Conservation (phyloP, 768 basidiomycete genomes). For the Kwoniella newhampshirensis region DNA sequence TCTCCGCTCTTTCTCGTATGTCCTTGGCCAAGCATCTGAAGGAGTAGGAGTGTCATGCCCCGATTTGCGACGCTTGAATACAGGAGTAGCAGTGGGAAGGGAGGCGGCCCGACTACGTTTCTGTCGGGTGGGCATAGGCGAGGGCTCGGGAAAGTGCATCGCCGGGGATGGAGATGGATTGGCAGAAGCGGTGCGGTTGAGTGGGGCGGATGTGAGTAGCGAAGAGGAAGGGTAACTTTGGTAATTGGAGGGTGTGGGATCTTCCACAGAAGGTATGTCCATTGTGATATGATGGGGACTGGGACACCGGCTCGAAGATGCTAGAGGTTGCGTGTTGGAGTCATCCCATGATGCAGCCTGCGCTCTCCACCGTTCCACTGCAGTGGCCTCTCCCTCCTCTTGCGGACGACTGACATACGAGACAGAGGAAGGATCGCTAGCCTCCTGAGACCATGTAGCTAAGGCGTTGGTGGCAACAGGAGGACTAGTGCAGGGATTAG, state of each 20-base stretch:
- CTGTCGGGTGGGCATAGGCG: not conserved
- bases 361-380: conserved; percentile 12
- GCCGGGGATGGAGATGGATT: conserved; percentile 6
- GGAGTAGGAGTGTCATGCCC: conserved; percentile 25
- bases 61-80: conserved; percentile 28
- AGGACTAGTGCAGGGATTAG: conserved; percentile 17
- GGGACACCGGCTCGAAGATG: conserved; percentile 21
- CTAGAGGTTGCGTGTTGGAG: conserved; percentile 22
- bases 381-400: conserved; percentile 19
- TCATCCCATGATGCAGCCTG: conserved; percentile 13
- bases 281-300: conserved; percentile 15
- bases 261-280: not conserved
- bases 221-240: conserved; percentile 18
- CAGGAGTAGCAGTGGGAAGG: conserved; percentile 23
- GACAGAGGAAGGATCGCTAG: not conserved
- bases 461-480: conserved; percentile 21
- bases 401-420: not conserved
- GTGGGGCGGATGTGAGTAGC: conserved; percentile 39
- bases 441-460: conserved; percentile 14
- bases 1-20: conserved; percentile 7
- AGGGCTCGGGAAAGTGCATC: conserved; percentile 7
- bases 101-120: conserved; percentile 31
- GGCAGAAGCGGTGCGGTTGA: conserved; percentile 30
- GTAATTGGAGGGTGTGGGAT: conserved; percentile 1
- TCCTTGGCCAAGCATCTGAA: conserved; percentile 23